Evolutionary conservation across 2,329 filamentous ascomycete genomes (phyloP).

Genomic region (Fusarium avenaceum): DNA sequence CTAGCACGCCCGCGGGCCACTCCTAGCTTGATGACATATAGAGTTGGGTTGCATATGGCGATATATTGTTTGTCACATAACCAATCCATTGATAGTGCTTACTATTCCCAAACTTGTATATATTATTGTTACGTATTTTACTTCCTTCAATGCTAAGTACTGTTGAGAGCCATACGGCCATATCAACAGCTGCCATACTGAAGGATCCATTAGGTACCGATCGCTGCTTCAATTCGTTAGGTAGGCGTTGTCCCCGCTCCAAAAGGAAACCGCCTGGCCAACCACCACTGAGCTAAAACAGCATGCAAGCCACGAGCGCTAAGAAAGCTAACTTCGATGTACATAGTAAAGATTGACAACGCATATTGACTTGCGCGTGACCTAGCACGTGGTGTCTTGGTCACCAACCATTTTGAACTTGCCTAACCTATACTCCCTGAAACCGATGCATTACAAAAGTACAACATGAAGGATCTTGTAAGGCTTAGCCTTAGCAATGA

Average conservation of each 20-base stretch:
- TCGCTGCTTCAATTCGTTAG: background rate
- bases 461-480: background rate
- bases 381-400: background rate
- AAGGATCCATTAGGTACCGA: conserved; percentile 8
- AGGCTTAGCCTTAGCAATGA: background rate
- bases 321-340: background rate
- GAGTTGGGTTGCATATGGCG: conserved; percentile 3
- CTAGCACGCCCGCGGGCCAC: conserved; percentile 20
- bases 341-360: background rate
- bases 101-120: conserved; percentile 1
- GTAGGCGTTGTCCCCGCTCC: background rate
- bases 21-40: conserved; percentile 3
- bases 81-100: background rate
- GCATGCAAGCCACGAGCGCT: background rate
- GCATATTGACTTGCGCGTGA: background rate
- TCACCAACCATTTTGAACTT: background rate
- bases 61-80: conserved; percentile 2
- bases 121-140: background rate
- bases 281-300: background rate
- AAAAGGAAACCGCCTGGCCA: background rate
- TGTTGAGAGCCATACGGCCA: background rate
- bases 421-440: background rate
- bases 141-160: background rate
- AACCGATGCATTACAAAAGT: background rate
- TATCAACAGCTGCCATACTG: background rate